Evolutionary conservation across 352 stramenopile species (phyloP).

Genomic region (Globisporangium viniferum): DNA sequence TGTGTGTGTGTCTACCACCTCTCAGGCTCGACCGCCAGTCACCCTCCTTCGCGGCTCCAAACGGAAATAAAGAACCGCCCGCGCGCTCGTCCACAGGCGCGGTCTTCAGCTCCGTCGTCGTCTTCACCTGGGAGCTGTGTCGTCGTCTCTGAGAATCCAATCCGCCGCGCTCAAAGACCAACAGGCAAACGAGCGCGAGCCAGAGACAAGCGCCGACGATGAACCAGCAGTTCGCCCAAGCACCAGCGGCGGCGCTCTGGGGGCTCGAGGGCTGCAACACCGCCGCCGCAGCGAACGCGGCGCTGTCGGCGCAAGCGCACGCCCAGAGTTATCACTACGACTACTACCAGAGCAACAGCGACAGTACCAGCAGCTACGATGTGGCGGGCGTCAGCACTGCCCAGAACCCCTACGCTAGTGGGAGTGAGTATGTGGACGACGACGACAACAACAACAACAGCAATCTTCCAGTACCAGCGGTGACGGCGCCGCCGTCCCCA

Average conservation of each 20-base stretch:
- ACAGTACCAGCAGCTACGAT: not conserved
- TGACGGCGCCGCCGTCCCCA: not conserved
- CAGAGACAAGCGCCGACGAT: not conserved
- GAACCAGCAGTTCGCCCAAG: not conserved
- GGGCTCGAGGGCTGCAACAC: not conserved
- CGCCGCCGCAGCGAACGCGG: too few relatives aligned
- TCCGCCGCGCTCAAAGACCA: not conserved
- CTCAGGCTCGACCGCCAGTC: not conserved
- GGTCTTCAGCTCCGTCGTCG: not conserved
- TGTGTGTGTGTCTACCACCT: not conserved
- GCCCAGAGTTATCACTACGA: not conserved
- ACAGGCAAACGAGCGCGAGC: not conserved
- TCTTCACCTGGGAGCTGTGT: not conserved
- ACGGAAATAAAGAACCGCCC: not conserved
- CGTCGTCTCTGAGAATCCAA: not conserved
- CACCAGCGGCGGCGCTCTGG: not conserved
- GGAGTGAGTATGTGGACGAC: not conserved
- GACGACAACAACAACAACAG: not conserved
- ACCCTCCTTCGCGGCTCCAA: too few relatives aligned
- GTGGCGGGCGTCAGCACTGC: not conserved
- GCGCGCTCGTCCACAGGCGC: not conserved
- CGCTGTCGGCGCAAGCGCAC: not conserved
- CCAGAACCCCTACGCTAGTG: not conserved
- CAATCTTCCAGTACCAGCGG: not conserved
- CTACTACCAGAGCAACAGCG: not conserved